These are phyloP conservation scores for Pilatotrama ljubarskyi DNA, from an alignment of 768 basidiomycete genomes.

Conservation along the genomic window DNA sequence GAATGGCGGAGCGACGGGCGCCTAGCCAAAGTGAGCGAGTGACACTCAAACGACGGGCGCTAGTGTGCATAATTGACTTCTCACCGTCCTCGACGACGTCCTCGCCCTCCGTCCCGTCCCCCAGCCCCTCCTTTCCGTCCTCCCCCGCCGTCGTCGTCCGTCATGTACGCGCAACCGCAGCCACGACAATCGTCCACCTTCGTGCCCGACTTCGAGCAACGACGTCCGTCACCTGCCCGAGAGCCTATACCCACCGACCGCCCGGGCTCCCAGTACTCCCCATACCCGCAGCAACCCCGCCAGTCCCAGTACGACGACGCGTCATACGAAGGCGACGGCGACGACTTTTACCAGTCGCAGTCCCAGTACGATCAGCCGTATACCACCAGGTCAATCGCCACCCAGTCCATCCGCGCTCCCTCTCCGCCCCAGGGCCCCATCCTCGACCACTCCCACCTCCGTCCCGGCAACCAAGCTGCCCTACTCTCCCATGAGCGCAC, in stretches of 20 bases:
- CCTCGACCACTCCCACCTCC: constrained; percentile 89
- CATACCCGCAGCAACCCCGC: constrained; percentile 20
- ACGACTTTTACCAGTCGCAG: constrained; percentile 31
- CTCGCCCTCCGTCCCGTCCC: constrained; percentile 14
- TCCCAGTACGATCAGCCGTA: constrained; percentile 27
- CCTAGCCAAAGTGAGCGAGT: not conserved
- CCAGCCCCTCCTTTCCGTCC: not conserved
- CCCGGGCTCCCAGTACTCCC: constrained; percentile 20
- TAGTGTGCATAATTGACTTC: constrained; percentile 3
- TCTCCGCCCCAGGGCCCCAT: constrained; percentile 70
- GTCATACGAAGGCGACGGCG: constrained; percentile 24
- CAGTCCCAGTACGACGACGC: constrained; percentile 19
- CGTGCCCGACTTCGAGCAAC: constrained; percentile 25
- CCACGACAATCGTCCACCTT: constrained; percentile 25
- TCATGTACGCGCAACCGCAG: constrained; percentile 28
- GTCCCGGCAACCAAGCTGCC: constrained; percentile 89
- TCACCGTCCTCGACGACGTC: constrained; percentile 13
- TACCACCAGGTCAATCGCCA: constrained; percentile 23
- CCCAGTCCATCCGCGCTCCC: constrained; percentile 53
- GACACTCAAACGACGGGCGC: not conserved
- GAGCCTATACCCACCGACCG: constrained; percentile 15
- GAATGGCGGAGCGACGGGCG: constrained; percentile 1
- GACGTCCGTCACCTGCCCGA: constrained; percentile 19
- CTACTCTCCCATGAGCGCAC: constrained; percentile 95
- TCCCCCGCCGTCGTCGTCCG: not conserved